A percentile compares a stretch with the other conserved stretches of the same genome.
Evolutionary conservation across 2,329 filamentous ascomycete species (phyloP).

Genomic region (Fusarium phyllophilum): DNA sequence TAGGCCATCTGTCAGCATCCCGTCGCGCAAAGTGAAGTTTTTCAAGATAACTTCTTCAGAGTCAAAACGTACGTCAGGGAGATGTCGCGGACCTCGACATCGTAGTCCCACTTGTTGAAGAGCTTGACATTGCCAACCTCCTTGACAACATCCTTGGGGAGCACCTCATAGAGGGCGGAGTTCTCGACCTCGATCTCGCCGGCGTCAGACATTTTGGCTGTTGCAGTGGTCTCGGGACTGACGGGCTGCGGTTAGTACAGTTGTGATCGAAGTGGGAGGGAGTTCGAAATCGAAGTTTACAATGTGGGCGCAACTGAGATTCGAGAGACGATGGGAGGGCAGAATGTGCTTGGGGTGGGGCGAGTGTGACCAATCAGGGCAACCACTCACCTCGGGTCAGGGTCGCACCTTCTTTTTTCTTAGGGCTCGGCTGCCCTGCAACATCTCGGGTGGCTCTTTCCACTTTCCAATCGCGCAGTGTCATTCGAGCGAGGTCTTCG

Average conservation of each 20-base stretch:
- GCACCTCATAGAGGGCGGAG: slow-evolving; percentile 78
- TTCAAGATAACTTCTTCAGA: slow-evolving; percentile 15
- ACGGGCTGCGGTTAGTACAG: slow-evolving; percentile 50
- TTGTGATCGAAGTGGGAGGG: slow-evolving; percentile 47
- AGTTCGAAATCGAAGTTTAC: slow-evolving; percentile 44
- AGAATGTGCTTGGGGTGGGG: slow-evolving; percentile 14
- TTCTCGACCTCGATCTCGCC: slow-evolving; percentile 93
- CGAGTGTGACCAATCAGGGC: background rate
- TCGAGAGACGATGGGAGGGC: slow-evolving; percentile 8
- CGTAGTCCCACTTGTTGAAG: slow-evolving; percentile 98
- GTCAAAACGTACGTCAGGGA: slow-evolving; percentile 85
- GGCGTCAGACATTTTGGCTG: slow-evolving; percentile 86
- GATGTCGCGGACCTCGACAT: slow-evolving; percentile 99
- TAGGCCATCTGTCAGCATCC: slow-evolving; percentile 49
- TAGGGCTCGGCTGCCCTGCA: slow-evolving; percentile 40
- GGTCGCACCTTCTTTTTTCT: slow-evolving; percentile 19
- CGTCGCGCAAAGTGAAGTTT: slow-evolving; percentile 28
- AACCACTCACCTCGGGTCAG: background rate
- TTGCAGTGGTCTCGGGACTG: slow-evolving; percentile 50
- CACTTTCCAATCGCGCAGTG: slow-evolving; percentile 13
- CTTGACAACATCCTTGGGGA: slow-evolving; percentile 91
- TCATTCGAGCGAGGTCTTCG: slow-evolving; percentile 19
- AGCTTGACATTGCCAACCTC: slow-evolving; percentile 95
- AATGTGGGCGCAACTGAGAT: slow-evolving; percentile 21
- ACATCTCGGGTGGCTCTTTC: slow-evolving; percentile 47